Base-by-base conservation (phyloP, 169 alveolate genomes). In the Pseudocohnilembus persalinus region DNA sequence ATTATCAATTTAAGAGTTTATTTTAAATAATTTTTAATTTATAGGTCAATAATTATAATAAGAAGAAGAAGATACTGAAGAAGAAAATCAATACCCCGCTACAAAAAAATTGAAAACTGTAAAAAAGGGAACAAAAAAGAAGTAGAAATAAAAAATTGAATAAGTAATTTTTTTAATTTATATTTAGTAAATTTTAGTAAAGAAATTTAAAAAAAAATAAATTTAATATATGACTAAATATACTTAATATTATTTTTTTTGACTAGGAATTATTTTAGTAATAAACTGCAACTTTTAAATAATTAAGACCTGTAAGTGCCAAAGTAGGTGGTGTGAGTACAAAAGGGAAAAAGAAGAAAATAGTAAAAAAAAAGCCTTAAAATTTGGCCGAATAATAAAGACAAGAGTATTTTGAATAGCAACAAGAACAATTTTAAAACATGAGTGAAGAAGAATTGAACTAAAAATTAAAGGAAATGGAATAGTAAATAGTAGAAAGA, bases 31-130 rank as follows among this genome's bases (percentile, higher is more conserved):
- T n/a, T n/a, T n/a, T n/a, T n/a, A n/a, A n/a, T n/a, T n/a, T n/a
- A n/a, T n/a, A n/a, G n/a, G n/a, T n/a, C n/a, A 80, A 82, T 32
- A 73, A n/a, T 74, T 73, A 0, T 82, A 73, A 73, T 34, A 73
- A 34, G 74, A 82, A 24, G 29, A 82, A 34, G 35, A 34, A 65
- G 87, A 82, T 34, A 34, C 34, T 73, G 87, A 82, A 29, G 87
- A 82, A 73, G n/a, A 73, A 25, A 74, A 33, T 28, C n/a, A 82
- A 82, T 82, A 73, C 30, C 80, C 75, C 4, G 81, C 72, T 25
- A 31, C 6, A 74, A 33, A 82, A 74, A 82, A 73, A 35, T 33
- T 65, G n/a, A n/a, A 26, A 0, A 31, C 24, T 31, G 73, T 0
- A 27, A 33, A 73, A 82, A 82, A 35, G 15, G 49, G 33, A 26